phyloP scores from a whole-genome alignment of 1,139 yeast genomes.

The Kurtzmaniella quercitrusa region DNA sequence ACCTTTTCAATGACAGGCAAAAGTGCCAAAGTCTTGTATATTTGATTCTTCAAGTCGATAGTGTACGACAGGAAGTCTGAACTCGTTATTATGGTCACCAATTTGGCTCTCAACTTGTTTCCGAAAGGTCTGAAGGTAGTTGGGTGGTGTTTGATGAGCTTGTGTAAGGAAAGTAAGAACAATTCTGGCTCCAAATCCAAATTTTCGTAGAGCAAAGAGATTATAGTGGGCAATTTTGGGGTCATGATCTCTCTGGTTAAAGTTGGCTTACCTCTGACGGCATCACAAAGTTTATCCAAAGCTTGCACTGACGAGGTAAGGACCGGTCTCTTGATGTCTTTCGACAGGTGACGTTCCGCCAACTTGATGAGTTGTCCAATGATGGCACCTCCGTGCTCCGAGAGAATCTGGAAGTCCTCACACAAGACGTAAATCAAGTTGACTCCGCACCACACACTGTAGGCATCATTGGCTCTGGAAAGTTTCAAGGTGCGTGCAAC shows the following conservation, averaged over 20 bases:
- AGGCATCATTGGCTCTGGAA: slow-evolving; percentile 44
- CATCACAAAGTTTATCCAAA: slow-evolving; percentile 43
- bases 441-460: slow-evolving; percentile 60
- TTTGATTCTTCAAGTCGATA: slow-evolving; percentile 28
- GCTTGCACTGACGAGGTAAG: slow-evolving; percentile 50
- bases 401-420: slow-evolving; percentile 49
- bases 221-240: slow-evolving; percentile 66
- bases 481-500: slow-evolving; percentile 53
- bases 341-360: slow-evolving; percentile 29
- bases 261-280: slow-evolving; percentile 76
- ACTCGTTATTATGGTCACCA: slow-evolving; percentile 32
- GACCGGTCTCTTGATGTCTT: slow-evolving; percentile 23
- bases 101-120: slow-evolving; percentile 49
- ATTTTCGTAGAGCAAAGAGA: slow-evolving; percentile 49
- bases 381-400: slow-evolving; percentile 57
- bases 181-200: slow-evolving; percentile 36
- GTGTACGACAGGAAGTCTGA: slow-evolving; percentile 29
- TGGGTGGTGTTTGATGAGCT: slow-evolving; percentile 54
- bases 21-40: slow-evolving; percentile 53
- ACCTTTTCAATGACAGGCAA: slow-evolving; percentile 54
- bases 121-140: slow-evolving; percentile 82
- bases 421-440: slow-evolving; percentile 49
- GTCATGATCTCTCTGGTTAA: slow-evolving; percentile 80
- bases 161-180: slow-evolving; percentile 46
- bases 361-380: slow-evolving; percentile 52